Evolutionary conservation across 202 grass and related monocot genomes (phyloP), one percentile per base, ranked within the genome.

Genomic region (Schoenoplectus triqueter): DNA sequence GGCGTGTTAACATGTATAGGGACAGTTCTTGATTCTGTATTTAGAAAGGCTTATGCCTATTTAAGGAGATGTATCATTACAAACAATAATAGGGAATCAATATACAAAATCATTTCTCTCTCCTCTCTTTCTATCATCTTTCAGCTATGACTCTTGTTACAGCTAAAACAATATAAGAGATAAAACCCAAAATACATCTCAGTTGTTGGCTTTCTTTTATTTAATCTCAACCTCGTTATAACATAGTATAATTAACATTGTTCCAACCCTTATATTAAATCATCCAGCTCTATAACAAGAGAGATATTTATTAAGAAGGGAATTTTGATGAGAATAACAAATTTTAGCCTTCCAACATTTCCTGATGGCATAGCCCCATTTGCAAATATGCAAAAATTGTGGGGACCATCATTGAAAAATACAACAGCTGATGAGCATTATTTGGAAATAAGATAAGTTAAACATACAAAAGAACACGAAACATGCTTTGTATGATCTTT

Each of bases 401-500:
- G 1, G 39, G 55, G 39, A 61, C 54, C 14, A 15, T 9, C 8
- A 14, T 79, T 79, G 74, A 41, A 31, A 62, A 78, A 78, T 78
- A 60, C 22, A 78, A 78, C 31, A 9, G 22, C 54, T 10, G 9
- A n/a, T 78, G 31, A 60, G 54, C 44, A 54, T 10, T 78, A 42
- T 42, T 59, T 78, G 54, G 39, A 78, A 42, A 8, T 79, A 44
- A 61, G 31, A 42, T 17, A 60, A 20, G 73, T 56, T 56, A 20
- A 31, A 31, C 31, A 31, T 14, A 56, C 49, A 76, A 85, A 66
- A 40, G 17, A 51, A 51, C 70, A 9, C 63, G 75, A 47, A 85
- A 80, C 46, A 88, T 85, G 47, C 64, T 64, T 60, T 48, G 47
- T 42, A 78, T 85, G 45, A 61, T 87, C 31, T 83, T 90, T 75